phyloP scores from a whole-genome alignment of 257 asterid species.

The Asclepias syriaca region DNA sequence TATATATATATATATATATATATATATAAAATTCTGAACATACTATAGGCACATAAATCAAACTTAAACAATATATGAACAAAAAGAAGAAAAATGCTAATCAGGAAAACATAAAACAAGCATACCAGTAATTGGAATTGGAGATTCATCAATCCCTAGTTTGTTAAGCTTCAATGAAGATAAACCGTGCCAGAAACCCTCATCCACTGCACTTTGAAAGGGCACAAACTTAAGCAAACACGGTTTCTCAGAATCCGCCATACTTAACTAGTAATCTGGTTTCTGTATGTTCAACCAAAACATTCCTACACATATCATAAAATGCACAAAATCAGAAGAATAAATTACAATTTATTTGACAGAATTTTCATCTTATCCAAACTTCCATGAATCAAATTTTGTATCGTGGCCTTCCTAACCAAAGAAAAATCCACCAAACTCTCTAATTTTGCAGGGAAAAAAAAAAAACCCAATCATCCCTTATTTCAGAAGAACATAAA shows the following conservation, averaged over 20 bases:
- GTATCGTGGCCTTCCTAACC: background rate
- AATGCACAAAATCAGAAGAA: background rate
- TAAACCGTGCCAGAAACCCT: conserved; percentile 86
- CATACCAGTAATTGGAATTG: conserved; percentile 78
- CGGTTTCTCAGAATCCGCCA: conserved; percentile 36
- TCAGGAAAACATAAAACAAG: conserved; percentile 5
- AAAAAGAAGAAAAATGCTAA: background rate
- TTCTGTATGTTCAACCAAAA: background rate
- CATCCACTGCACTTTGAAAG: conserved; percentile 77
- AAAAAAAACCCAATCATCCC: background rate
- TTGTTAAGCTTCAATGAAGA: conserved; percentile 92
- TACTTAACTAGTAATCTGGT: conserved; percentile 1
- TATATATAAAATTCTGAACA: background rate
- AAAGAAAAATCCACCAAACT: background rate
- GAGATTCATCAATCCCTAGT: conserved; percentile 87
- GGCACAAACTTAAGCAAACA: conserved; percentile 60
- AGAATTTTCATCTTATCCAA: background rate
- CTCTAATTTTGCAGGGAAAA: background rate
- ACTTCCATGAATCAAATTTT: background rate
- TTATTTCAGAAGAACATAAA: background rate
- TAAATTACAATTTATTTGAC: background rate
- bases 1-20: no score
- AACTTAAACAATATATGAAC: background rate
- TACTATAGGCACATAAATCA: background rate
- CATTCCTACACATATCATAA: background rate